Base-by-base conservation (phyloP, 768 basidiomycete genomes). In the Dendrothele bispora region DNA sequence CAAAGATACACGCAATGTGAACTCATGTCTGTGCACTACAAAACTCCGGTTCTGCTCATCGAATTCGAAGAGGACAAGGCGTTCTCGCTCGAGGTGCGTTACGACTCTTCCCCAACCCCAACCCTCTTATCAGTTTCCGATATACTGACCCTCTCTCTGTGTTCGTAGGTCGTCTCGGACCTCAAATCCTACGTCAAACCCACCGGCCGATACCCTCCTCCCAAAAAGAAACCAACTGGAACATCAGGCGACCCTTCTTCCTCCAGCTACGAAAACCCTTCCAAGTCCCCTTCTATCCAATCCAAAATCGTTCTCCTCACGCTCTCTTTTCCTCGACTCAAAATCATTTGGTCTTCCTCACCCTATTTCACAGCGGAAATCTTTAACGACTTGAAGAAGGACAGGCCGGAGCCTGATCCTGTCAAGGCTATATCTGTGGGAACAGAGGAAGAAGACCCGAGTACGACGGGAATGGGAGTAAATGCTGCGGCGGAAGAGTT, bases 41-140 rank as follows among this genome's bases (percentile, higher is more conserved):
- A 93, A 66, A 83, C 88, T 17, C 95, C 95, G 0, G 76, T 99
- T 43, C 72, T 99, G 14, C 73, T 98, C 8, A 97, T 98, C 57
- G 95, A 99, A 62, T 98, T 98, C 53, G 95, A 98, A 61, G 93
- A 98, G 69, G 89, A 97, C 64, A 98, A 95, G 57, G 84, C 91
- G 0, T 97, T 98, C 64, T 88, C 89, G 0, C 75, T 98, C 10
- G 88, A 94, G 67, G 94, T 90, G 50, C 44, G 74, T 61, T 12
- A 17, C 15, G n/a, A n/a, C n/a, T n/a, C n/a, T n/a, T n/a, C n/a
- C n/a, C n/a, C n/a, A n/a, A n/a, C n/a, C n/a, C n/a, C 42, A 43
- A 29, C 6, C n/a, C n/a, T 21, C 5, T 34, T 22, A 30, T 35
- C 24, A 8, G 15, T 59, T 35, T 12, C 21, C 37, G 47, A 12